phyloP scores from a whole-genome alignment of 345 rosid species.

The Pseudoturritis turrita region DNA sequence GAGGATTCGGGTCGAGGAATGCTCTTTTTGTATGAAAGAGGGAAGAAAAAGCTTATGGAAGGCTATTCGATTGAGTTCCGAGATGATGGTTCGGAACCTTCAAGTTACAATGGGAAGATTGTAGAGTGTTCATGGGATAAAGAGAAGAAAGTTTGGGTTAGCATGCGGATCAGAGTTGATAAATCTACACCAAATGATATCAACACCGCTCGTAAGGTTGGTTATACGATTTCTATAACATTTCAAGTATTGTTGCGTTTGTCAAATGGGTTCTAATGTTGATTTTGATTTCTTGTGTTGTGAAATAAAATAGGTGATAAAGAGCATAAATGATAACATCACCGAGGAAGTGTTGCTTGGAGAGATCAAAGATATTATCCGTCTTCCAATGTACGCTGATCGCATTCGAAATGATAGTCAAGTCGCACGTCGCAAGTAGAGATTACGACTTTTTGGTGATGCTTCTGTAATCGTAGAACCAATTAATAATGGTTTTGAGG shows the following conservation, averaged over 20 bases:
- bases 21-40: slow-evolving; percentile 65
- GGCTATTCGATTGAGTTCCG: slow-evolving; percentile 55
- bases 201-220: slow-evolving; percentile 80
- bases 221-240: background rate
- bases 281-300: background rate
- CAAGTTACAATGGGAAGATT: slow-evolving; percentile 68
- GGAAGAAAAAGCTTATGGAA: slow-evolving; percentile 77
- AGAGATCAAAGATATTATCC: slow-evolving; percentile 69
- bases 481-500: too few species aligned
- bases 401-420: slow-evolving; percentile 57
- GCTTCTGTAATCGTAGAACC: too few species aligned
- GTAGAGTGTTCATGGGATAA: slow-evolving; percentile 79
- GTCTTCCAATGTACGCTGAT: slow-evolving; percentile 92
- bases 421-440: background rate
- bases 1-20: slow-evolving; percentile 39
- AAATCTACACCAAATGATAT: slow-evolving; percentile 82
- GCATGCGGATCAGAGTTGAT: slow-evolving; percentile 76
- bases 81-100: slow-evolving; percentile 59
- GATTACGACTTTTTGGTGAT: background rate
- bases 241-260: background rate
- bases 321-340: slow-evolving; percentile 82
- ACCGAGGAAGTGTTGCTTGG: slow-evolving; percentile 73
- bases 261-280: background rate
- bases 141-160: slow-evolving; percentile 57
- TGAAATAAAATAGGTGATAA: slow-evolving; percentile 54